phyloP scores from a whole-genome alignment of 2,329 filamentous ascomycete genomes.

The Venturia pyrina region DNA sequence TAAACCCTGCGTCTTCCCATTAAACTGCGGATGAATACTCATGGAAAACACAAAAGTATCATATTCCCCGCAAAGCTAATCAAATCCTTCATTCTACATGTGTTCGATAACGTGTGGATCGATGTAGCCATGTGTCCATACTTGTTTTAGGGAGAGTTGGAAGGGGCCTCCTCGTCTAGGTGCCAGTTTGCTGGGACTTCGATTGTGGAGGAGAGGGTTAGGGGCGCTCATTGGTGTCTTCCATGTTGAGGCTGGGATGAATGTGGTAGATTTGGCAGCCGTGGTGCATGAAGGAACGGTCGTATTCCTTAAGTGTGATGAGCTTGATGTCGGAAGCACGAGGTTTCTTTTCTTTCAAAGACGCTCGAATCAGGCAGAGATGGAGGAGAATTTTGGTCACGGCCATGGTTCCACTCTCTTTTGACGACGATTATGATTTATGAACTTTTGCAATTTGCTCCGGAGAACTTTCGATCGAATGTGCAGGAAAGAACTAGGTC shows the following conservation, averaged over 20 bases:
- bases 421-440: too few species aligned
- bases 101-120: conserved; percentile 32
- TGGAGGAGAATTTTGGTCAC: too few species aligned
- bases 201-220: neutral
- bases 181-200: neutral
- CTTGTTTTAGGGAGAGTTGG: conserved; percentile 22
- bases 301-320: conserved; percentile 35
- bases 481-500: conserved; percentile 30
- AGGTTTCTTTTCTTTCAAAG: too few species aligned
- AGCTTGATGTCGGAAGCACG: conserved; percentile 19
- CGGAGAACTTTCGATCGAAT: conserved; percentile 37
- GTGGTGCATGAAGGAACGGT: conserved; percentile 41
- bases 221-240: neutral
- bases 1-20: conserved; percentile 37
- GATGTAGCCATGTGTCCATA: conserved; percentile 29
- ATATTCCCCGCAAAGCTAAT: conserved; percentile 29
- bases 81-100: conserved; percentile 38
- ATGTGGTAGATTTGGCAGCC: conserved; percentile 33
- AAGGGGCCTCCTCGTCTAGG: conserved; percentile 32
- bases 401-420: too few species aligned
- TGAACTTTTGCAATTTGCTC: conserved; percentile 24
- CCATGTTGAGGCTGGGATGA: neutral
- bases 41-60: neutral
- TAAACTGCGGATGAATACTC: conserved; percentile 38
- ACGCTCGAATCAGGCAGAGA: too few species aligned